A percentile compares a stretch with the other conserved stretches of the same genome.
phyloP scores from a whole-genome alignment of 2,329 filamentous ascomycete species.

The Diaporthe amygdali region DNA sequence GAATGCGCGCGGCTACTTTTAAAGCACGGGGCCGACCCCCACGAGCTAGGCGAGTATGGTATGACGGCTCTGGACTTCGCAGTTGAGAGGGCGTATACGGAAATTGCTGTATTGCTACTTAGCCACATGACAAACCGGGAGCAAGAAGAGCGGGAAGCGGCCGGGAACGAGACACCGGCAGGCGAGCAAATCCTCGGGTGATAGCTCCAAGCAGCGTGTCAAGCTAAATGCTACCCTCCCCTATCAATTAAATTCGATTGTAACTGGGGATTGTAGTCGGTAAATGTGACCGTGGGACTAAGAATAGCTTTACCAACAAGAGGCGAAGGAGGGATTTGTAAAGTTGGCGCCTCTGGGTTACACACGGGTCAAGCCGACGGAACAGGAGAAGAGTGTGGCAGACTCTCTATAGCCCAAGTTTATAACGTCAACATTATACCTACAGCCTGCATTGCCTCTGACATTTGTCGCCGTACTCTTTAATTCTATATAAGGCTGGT shows the following conservation, averaged over 20 bases:
- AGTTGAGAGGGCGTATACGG: not conserved
- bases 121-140: not conserved
- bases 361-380: not conserved
- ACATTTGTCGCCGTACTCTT: not conserved
- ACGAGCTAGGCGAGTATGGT: not conserved
- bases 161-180: not conserved
- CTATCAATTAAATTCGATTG: not conserved
- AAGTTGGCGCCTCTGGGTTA: not conserved
- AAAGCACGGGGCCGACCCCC: not conserved
- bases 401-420: no score
- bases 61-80: not conserved
- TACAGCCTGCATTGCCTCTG: not conserved
- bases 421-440: no score
- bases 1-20: not conserved
- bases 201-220: not conserved
- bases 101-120: not conserved
- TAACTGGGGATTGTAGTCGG: not conserved
- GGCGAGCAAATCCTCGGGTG: not conserved
- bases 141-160: not conserved
- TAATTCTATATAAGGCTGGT: no score
- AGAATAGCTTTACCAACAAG: not conserved
- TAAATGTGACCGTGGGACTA: not conserved
- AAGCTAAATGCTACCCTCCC: no score
- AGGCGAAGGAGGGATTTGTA: no score
- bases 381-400: no score